phyloP scores from a whole-genome alignment of 2,329 filamentous ascomycete genomes.

The Claviceps pazoutovae region DNA sequence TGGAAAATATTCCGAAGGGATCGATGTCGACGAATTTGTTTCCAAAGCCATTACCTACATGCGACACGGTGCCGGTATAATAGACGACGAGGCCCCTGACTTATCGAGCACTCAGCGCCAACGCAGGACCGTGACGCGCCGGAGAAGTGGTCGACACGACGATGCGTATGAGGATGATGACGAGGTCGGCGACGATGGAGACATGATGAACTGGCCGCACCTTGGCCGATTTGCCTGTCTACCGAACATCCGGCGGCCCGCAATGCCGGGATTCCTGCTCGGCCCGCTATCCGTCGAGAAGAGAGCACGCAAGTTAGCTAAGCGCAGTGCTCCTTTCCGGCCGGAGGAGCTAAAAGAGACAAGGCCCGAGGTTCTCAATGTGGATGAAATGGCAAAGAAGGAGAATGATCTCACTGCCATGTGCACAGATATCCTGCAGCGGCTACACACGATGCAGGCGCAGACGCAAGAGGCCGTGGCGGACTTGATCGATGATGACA shows the following conservation, averaged over 20 bases:
- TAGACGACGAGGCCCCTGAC: constrained; percentile 35
- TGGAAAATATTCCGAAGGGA: constrained; percentile 56
- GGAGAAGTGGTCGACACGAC: constrained; percentile 25
- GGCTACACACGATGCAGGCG: constrained; percentile 37
- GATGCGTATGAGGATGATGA: constrained; percentile 41
- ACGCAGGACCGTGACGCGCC: constrained; percentile 20
- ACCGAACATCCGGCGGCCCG: constrained; percentile 57
- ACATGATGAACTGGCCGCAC: constrained; percentile 74
- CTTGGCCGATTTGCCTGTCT: constrained; percentile 67
- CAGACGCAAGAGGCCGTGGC: constrained; percentile 33
- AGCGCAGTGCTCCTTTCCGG: constrained; percentile 57
- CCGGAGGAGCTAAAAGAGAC: constrained; percentile 55
- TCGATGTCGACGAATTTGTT: constrained; percentile 86
- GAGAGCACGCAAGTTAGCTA: constrained; percentile 54
- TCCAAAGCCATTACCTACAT: constrained; percentile 84
- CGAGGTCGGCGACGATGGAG: constrained; percentile 56
- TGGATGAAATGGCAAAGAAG: constrained; percentile 61
- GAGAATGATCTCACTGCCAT: constrained; percentile 67
- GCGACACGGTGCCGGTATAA: constrained; percentile 48
- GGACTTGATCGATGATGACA: constrained; percentile 29
- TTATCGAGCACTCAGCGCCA: constrained; percentile 36
- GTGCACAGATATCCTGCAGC: constrained; percentile 58
- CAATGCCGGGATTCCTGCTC: constrained; percentile 70
- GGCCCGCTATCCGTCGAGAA: constrained; percentile 85
- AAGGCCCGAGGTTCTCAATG: constrained; percentile 62